phyloP scores from a whole-genome alignment of 2,329 filamentous ascomycete genomes.

The Raffaelea ambrosiae region DNA sequence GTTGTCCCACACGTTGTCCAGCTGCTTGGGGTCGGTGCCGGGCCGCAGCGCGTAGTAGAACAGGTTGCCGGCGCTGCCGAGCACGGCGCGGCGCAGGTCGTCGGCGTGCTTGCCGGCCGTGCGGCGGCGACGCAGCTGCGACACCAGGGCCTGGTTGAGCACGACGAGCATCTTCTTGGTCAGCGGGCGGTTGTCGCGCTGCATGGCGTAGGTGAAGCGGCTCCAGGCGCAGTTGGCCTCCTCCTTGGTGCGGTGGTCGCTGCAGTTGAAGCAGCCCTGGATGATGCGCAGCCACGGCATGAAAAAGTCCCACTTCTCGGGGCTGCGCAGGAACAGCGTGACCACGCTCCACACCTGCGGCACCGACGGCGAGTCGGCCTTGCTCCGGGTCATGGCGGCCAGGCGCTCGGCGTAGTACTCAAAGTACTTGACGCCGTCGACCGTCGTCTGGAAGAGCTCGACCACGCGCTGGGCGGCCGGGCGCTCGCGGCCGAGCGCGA shows the following conservation, averaged over 20 bases:
- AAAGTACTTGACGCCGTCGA: conserved; percentile 57
- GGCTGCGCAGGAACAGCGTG: conserved; percentile 66
- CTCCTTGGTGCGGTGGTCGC: conserved; percentile 59
- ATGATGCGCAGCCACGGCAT: conserved; percentile 69
- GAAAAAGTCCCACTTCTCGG: conserved; percentile 64
- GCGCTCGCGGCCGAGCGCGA: conserved; percentile 59
- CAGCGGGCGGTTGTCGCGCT: conserved; percentile 52
- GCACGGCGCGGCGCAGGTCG: conserved; percentile 45
- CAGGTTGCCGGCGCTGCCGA: conserved; percentile 70
- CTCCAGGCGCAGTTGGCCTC: conserved; percentile 84
- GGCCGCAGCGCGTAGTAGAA: conserved; percentile 79
- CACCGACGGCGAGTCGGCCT: conserved; percentile 55
- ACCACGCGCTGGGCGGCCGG: conserved; percentile 58
- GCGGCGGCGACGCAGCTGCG: conserved; percentile 56
- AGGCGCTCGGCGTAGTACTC: conserved; percentile 62
- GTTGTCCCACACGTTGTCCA: conserved; percentile 71
- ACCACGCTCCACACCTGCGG: conserved; percentile 86
- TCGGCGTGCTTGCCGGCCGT: conserved; percentile 47
- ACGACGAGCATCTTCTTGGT: conserved; percentile 39
- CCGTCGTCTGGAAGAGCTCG: conserved; percentile 50
- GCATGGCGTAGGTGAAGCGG: conserved; percentile 67
- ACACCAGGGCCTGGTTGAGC: conserved; percentile 59
- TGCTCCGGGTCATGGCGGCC: conserved; percentile 57
- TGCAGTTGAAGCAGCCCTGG: conserved; percentile 75
- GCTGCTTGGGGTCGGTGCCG: conserved; percentile 51